Evolutionary conservation across 306 rosid species (phyloP).

Genomic region (Alnus rubra): DNA sequence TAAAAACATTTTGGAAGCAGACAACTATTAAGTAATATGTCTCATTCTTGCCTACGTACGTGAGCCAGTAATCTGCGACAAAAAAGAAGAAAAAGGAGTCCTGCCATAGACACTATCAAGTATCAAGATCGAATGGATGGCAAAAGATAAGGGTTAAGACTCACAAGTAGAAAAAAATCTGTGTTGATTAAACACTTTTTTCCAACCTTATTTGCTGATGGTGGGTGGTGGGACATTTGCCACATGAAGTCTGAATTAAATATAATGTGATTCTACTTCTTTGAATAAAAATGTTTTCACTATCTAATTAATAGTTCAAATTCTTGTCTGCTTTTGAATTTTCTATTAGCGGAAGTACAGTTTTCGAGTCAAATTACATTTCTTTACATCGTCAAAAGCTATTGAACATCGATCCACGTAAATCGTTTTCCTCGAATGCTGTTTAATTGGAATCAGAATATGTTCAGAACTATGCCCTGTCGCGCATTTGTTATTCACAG

Average conservation of each 20-base stretch:
- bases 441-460: background rate
- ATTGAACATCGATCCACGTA: background rate
- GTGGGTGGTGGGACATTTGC: constrained; percentile 24
- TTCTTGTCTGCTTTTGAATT: background rate
- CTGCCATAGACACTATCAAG: background rate
- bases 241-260: background rate
- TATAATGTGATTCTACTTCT: background rate
- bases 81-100: background rate
- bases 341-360: constrained; percentile 8
- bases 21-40: too few relatives aligned
- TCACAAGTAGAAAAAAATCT: background rate
- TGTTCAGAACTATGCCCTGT: too few relatives aligned
- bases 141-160: background rate
- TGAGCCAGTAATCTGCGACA: too few relatives aligned
- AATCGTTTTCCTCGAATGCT: background rate
- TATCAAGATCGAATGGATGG: background rate
- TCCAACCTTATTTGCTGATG: constrained; percentile 20
- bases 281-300: background rate
- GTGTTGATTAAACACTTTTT: constrained; percentile 17
- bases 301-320: background rate
- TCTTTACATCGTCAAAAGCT: constrained; percentile 15
- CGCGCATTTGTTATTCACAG: too few relatives aligned
- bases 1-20: too few relatives aligned
- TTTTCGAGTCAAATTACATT: background rate
- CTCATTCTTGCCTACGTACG: too few relatives aligned